A percentile compares a stretch with the other conserved stretches of the same genome.
Conservation (phyloP, 2,329 filamentous ascomycete species). For the Cladosporium halotolerans region DNA sequence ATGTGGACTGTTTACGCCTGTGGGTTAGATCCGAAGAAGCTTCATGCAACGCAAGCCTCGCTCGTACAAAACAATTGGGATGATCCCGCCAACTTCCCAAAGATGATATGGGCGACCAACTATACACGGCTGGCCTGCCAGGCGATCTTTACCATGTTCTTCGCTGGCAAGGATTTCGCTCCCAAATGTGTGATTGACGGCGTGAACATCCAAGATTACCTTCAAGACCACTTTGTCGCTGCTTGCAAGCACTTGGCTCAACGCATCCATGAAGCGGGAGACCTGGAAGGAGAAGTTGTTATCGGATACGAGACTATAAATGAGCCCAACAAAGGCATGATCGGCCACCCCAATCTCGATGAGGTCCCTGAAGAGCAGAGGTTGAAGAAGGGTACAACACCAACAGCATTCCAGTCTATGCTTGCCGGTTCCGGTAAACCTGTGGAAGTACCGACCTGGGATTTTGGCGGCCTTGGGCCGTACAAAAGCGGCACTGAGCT, state of each 20-base stretch:
- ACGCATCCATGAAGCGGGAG: constrained; percentile 82
- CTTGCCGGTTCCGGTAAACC: constrained; percentile 85
- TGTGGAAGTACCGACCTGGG: constrained; percentile 85
- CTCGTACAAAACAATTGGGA: constrained; percentile 92
- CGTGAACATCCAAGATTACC: constrained; percentile 91
- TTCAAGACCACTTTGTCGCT: constrained; percentile 77
- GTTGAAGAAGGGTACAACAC: constrained; percentile 84
- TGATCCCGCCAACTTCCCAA: constrained; percentile 78
- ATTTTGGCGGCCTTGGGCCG: constrained; percentile 87
- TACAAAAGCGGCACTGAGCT: constrained; percentile 79
- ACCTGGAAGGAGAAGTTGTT: constrained; percentile 77
- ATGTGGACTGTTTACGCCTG: constrained; percentile 97
- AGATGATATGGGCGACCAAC: constrained; percentile 99
- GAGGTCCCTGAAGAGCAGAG: constrained; percentile 80
- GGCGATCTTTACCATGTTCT: constrained; percentile 92
- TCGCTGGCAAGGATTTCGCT: constrained; percentile 82
- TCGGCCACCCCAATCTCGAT: constrained; percentile 75
- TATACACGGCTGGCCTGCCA: constrained; percentile 82
- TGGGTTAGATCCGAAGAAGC: constrained; percentile 79
- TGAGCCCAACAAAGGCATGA: constrained; percentile 83
- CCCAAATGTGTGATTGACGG: constrained; percentile 94
- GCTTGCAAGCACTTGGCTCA: constrained; percentile 76
- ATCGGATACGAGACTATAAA: constrained; percentile 97
- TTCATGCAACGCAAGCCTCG: constrained; percentile 80
- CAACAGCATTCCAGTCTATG: constrained; percentile 90